Conservation (phyloP, 139 green algal genomes). For the Asterochloris erici region DNA sequence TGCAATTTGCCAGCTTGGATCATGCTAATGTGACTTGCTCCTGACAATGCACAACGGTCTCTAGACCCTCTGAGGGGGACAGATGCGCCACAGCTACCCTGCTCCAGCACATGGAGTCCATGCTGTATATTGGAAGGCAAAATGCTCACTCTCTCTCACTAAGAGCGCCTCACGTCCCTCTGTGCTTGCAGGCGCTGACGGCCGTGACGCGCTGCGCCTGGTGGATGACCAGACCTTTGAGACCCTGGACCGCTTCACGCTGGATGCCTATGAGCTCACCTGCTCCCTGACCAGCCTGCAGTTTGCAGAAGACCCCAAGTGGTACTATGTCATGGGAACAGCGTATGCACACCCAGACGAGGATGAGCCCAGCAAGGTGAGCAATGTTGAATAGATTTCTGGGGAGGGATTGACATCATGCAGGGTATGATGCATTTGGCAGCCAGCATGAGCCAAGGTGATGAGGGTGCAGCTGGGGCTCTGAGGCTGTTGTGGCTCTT, state of each 20-base stretch:
- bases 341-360: conserved; percentile 67
- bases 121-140: no score
- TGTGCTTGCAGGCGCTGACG: conserved; percentile 5
- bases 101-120: no score
- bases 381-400: not conserved
- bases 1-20: no score
- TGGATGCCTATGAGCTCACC: conserved; percentile 60
- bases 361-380: conserved; percentile 72
- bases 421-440: not conserved
- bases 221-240: conserved; percentile 82
- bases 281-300: conserved; percentile 33
- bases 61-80: no score
- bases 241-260: conserved; percentile 44
- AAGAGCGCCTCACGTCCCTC: no score
- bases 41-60: no score
- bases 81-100: no score
- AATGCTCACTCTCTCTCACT: no score
- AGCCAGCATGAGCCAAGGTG: no score
- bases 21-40: no score
- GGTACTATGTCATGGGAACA: conserved; percentile 87
- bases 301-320: conserved; percentile 41
- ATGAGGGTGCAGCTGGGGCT: no score
- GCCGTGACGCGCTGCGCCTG: conserved; percentile 45
- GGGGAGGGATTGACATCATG: conserved; percentile 7
- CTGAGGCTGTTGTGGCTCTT: no score